Evolutionary conservation across 352 stramenopile species (phyloP).

Genomic region (Plasmopara viticola): DNA sequence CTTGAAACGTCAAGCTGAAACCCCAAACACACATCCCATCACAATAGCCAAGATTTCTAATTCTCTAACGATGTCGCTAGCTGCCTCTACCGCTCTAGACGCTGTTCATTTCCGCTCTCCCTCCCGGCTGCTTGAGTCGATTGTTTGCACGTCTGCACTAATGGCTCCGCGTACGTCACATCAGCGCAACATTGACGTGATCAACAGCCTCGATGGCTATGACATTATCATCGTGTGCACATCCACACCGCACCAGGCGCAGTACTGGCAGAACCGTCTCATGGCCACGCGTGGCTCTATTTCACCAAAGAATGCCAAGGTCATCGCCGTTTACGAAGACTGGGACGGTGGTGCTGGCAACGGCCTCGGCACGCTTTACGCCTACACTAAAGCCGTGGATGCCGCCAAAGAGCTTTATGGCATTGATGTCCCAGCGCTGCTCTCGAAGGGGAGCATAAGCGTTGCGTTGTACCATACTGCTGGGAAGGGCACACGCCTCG

Average conservation of each 20-base stretch:
- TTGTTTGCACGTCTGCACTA: slow-evolving; percentile 4
- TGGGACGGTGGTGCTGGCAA: slow-evolving; percentile 95
- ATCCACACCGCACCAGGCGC: slow-evolving; percentile 92
- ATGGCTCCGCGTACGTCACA: slow-evolving; percentile 35
- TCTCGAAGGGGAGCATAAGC: slow-evolving; percentile 76
- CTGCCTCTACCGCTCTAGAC: slow-evolving; percentile 25
- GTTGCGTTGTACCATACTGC: slow-evolving; percentile 97
- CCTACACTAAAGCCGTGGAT: slow-evolving; percentile 91
- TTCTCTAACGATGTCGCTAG: slow-evolving; percentile 23
- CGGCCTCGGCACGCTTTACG: slow-evolving; percentile 94
- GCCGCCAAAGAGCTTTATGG: slow-evolving; percentile 83
- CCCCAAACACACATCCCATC: slow-evolving; percentile 3
- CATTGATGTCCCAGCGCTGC: slow-evolving; percentile 78
- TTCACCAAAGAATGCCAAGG: slow-evolving; percentile 82
- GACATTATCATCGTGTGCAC: slow-evolving; percentile 98
- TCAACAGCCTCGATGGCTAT: slow-evolving; percentile 87
- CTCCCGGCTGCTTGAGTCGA: slow-evolving; percentile 11
- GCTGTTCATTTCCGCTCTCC: slow-evolving; percentile 29
- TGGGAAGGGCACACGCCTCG: slow-evolving; percentile 95
- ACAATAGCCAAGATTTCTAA: slow-evolving; percentile 34
- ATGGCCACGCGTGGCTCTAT: slow-evolving; percentile 78
- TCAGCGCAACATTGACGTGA: slow-evolving; percentile 80
- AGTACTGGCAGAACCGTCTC: slow-evolving; percentile 96
- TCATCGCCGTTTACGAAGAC: slow-evolving; percentile 95
- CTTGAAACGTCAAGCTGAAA: slow-evolving; percentile 11